Percentiles rank a stretch among this genome's conserved stretches.
Evolutionary conservation across 148 eudicot species (phyloP).

Genomic region (Linanthus parryae): DNA sequence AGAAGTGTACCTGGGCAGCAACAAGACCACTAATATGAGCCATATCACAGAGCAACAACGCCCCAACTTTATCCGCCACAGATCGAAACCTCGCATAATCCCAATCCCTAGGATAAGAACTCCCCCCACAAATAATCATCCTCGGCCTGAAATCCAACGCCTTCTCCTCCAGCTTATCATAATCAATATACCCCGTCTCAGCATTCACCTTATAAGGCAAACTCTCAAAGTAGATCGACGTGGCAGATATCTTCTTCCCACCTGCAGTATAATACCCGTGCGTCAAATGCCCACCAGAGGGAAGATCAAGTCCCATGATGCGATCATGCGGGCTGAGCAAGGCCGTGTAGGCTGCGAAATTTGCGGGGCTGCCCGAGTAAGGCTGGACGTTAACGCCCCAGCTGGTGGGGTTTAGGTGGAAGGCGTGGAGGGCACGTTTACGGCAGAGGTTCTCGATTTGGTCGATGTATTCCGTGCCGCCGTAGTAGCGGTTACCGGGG

Average conservation of each 20-base stretch:
- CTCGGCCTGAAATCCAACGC: slow-evolving; percentile 94
- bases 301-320: slow-evolving; percentile 85
- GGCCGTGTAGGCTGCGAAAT: slow-evolving; percentile 89
- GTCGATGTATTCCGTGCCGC: slow-evolving; percentile 79
- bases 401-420: slow-evolving; percentile 45
- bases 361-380: slow-evolving; percentile 67
- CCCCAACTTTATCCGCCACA: slow-evolving; percentile 83
- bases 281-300: slow-evolving; percentile 85
- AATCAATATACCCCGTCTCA: slow-evolving; percentile 79
- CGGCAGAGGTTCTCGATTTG: slow-evolving; percentile 71
- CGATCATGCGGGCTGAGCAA: slow-evolving; percentile 75
- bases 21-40: slow-evolving; percentile 99
- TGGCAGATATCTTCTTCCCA: slow-evolving; percentile 85
- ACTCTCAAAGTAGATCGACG: slow-evolving; percentile 95
- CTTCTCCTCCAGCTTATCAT: slow-evolving; percentile 83
- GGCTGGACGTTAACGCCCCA: slow-evolving; percentile 98
- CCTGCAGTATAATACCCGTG: slow-evolving; percentile 89
- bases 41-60: slow-evolving; percentile 94
- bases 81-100: slow-evolving; percentile 63
- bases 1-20: slow-evolving; percentile 84
- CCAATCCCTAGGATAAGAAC: slow-evolving; percentile 97
- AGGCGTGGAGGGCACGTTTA: slow-evolving; percentile 54
- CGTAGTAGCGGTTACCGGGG: slow-evolving; percentile 87
- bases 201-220: slow-evolving; percentile 87
- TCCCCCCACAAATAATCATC: slow-evolving; percentile 89